Evolutionary conservation across 768 basidiomycete species (phyloP).

Genomic region (Arthromyces matolae): DNA sequence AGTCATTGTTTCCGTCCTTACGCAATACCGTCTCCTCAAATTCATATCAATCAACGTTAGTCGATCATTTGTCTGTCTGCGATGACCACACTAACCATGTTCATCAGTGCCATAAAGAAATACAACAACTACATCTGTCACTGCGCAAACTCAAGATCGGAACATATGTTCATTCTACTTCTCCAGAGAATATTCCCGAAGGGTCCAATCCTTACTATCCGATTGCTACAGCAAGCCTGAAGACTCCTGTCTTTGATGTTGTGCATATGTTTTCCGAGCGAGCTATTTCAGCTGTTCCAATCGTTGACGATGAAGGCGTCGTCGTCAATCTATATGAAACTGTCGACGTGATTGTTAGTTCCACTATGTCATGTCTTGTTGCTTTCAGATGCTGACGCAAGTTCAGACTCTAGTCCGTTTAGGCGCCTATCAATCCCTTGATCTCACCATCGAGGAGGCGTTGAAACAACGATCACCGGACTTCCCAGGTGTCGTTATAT

Average conservation of each 20-base stretch:
- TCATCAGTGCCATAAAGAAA: conserved; percentile 78
- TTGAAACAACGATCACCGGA: conserved; percentile 89
- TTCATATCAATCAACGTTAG: conserved; percentile 96
- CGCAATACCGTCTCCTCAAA: conserved; percentile 96
- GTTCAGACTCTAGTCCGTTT: conserved; percentile 86
- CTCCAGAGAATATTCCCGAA: conserved; percentile 42
- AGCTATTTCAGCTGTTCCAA: conserved; percentile 95
- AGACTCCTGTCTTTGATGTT: conserved; percentile 94
- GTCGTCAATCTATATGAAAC: conserved; percentile 98
- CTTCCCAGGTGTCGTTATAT: conserved; percentile 96
- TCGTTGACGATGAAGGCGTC: conserved; percentile 87
- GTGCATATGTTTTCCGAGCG: conserved; percentile 98
- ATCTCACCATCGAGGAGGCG: conserved; percentile 90
- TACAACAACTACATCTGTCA: conserved; percentile 73
- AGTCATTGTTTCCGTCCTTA: conserved; percentile 92
- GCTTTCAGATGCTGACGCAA: conserved; percentile 1
- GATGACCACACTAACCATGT: conserved; percentile 7
- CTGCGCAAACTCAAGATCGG: conserved; percentile 89
- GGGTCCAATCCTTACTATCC: conserved; percentile 79
- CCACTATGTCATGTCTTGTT: conserved; percentile 1
- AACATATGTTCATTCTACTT: conserved; percentile 72
- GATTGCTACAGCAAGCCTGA: conserved; percentile 85
- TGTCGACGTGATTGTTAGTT: conserved; percentile 90
- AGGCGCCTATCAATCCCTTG: conserved; percentile 93
- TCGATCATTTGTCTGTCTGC: conserved; percentile 7